These are phyloP conservation scores for Syncephalastrum contaminatum DNA, from an alignment of 371 early-diverging fungal genomes.

Conservation along the genomic window DNA sequence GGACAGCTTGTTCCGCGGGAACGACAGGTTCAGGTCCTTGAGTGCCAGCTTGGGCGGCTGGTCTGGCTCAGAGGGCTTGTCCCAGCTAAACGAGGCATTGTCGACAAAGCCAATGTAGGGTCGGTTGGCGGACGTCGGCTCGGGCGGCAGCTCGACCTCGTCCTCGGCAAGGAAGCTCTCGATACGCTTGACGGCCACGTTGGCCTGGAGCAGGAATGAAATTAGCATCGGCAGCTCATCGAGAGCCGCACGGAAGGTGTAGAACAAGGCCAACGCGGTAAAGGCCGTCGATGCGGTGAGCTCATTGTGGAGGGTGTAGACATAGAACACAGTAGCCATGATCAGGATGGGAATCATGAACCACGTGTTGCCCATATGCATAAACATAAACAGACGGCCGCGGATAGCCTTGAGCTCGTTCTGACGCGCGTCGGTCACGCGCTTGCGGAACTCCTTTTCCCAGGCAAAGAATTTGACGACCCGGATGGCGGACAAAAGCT, in stretches of 20 bases:
- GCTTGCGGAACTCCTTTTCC: slow-evolving; percentile 67
- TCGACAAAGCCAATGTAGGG: slow-evolving; percentile 42
- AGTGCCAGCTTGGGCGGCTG: slow-evolving; percentile 43
- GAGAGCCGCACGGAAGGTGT: slow-evolving; percentile 63
- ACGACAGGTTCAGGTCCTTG: slow-evolving; percentile 53
- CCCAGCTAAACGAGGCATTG: slow-evolving; percentile 57
- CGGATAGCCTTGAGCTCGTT: slow-evolving; percentile 50
- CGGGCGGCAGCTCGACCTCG: slow-evolving; percentile 49
- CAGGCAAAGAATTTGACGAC: slow-evolving; percentile 84
- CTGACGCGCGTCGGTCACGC: slow-evolving; percentile 49
- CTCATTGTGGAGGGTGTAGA: slow-evolving; percentile 50
- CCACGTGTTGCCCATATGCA: slow-evolving; percentile 49
- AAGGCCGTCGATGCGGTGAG: slow-evolving; percentile 66
- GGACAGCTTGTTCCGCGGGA: slow-evolving; percentile 66
- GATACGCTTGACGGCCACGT: slow-evolving; percentile 73
- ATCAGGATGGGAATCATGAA: slow-evolving; percentile 54
- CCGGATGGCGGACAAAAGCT: slow-evolving; percentile 71
- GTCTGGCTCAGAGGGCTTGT: slow-evolving; percentile 19
- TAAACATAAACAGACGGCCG: slow-evolving; percentile 37
- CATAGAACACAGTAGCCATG: slow-evolving; percentile 52
- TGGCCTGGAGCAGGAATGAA: slow-evolving; percentile 61
- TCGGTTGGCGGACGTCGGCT: not conserved
- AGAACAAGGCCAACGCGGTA: slow-evolving; percentile 61
- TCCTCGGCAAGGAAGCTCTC: slow-evolving; percentile 64
- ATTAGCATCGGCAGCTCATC: slow-evolving; percentile 70